Conservation (phyloP, 2,329 filamentous ascomycete genomes). For the Blastomyces parvus region DNA sequence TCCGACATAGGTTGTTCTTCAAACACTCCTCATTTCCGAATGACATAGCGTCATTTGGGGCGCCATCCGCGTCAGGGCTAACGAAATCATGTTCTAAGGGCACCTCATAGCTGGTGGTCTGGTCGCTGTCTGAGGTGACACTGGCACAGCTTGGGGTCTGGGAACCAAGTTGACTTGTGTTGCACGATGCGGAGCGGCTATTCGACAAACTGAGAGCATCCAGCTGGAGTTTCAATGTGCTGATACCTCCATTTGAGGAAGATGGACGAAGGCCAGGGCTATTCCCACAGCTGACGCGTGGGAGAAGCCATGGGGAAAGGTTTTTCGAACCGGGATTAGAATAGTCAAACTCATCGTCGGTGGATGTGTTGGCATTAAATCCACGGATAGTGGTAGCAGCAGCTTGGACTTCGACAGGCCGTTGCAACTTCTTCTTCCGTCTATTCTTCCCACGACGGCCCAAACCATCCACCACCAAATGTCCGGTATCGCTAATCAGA, state of each 20-base stretch:
- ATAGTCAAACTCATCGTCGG: slow-evolving; percentile 39
- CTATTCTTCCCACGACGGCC: slow-evolving; percentile 21
- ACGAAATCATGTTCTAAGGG: slow-evolving; percentile 76
- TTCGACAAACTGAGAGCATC: slow-evolving; percentile 64
- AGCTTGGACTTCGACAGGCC: slow-evolving; percentile 15
- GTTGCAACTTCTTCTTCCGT: slow-evolving; percentile 35
- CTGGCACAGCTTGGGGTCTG: slow-evolving; percentile 48
- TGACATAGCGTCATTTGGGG: slow-evolving; percentile 32
- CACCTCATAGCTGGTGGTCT: slow-evolving; percentile 75
- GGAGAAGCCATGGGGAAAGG: slow-evolving; percentile 23
- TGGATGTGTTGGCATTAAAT: slow-evolving; percentile 36
- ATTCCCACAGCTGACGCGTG: slow-evolving; percentile 25
- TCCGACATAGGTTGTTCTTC: slow-evolving; percentile 50
- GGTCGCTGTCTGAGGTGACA: slow-evolving; percentile 57
- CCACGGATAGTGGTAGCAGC: slow-evolving; percentile 36
- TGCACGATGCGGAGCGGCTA: slow-evolving; percentile 48
- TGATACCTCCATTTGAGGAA: slow-evolving; percentile 58
- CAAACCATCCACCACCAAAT: background rate
- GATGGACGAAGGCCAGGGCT: slow-evolving; percentile 44
- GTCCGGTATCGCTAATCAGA: background rate
- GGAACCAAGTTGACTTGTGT: slow-evolving; percentile 40
- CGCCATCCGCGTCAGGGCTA: slow-evolving; percentile 45
- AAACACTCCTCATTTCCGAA: slow-evolving; percentile 48
- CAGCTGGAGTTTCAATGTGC: slow-evolving; percentile 69
- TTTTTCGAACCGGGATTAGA: slow-evolving; percentile 30